Evolutionary conservation across 2,329 filamentous ascomycete species (phyloP), one percentile per base, ranked within the genome.

Genomic region (Alternaria solani): DNA sequence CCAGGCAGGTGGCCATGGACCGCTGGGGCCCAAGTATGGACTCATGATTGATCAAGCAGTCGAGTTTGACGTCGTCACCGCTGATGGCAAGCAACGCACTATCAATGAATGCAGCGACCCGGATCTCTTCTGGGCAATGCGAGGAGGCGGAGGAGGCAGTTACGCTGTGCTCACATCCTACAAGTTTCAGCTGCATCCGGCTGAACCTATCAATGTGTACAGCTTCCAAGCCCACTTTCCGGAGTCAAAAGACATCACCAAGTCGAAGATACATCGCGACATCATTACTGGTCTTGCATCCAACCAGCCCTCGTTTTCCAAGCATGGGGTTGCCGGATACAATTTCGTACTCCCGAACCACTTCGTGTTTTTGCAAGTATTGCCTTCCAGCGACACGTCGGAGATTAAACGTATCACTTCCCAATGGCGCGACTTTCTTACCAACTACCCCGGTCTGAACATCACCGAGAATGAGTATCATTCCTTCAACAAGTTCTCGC

Each of bases 1-100:
- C 14, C 76, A 78, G 42, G 85, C 83, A 7, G 86, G 85, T 30
- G 86, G 86, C 0, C 85, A 88, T 73, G 84, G 82, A 11, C 85
- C 85, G 6, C 70, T 88, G 39, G 81, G 82, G 12, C 80, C 81
- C 39, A 75, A 80, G 36, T 83, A 82, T 62, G 76, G 76, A 12
- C 59, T 78, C 55, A 77, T 76, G 72, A 75, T 77, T 5, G 75
- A 78, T 59, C 68, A 78, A 34, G 74, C 75, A 32, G 67, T 78
- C 14, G 75, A 77, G 36, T 77, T 77, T 38, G 72, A 78, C 9
- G 70, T 78, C 8, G 65, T 75, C n/a, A 75, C 75, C 5, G 72
- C 75, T 6, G 73, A 76, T 57, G 74, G 75, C 5, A 44, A 70
- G 38, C 42, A 62, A 32, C 70, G 72, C 14, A 77, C 67, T 9